phyloP scores from a whole-genome alignment of 1,139 yeast species.

The Hyphopichia wangnamkhiaoensis region DNA sequence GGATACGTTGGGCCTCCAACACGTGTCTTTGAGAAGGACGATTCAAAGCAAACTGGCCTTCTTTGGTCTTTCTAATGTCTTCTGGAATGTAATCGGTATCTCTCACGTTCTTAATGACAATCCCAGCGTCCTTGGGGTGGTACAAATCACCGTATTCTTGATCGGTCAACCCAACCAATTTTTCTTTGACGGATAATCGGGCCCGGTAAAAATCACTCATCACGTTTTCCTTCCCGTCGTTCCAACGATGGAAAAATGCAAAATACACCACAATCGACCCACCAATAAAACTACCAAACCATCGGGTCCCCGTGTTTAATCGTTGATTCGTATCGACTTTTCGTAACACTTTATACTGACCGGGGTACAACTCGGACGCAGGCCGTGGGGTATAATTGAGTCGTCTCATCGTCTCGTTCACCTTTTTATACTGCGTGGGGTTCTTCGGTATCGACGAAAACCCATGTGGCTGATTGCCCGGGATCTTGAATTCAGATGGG shows the following conservation, averaged over 20 bases:
- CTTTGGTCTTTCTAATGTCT: constrained; percentile 39
- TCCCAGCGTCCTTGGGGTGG: constrained; percentile 39
- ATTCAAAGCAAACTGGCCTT: constrained; percentile 55
- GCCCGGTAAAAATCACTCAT: constrained; percentile 67
- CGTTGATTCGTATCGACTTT: constrained; percentile 56
- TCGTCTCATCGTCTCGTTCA: constrained; percentile 71
- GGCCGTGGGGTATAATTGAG: constrained; percentile 83
- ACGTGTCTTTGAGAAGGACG: constrained; percentile 74
- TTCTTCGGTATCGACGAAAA: constrained; percentile 67
- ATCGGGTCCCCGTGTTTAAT: constrained; percentile 57
- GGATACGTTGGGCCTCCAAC: constrained; percentile 70
- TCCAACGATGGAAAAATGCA: constrained; percentile 79
- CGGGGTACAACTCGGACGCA: constrained; percentile 69
- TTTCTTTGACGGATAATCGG: constrained; percentile 57
- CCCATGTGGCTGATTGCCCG: constrained; percentile 53
- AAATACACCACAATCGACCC: constrained; percentile 54
- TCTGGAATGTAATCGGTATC: constrained; percentile 47
- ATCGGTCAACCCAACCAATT: constrained; percentile 53
- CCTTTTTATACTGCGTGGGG: constrained; percentile 68
- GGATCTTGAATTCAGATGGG: constrained; percentile 72
- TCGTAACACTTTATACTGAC: constrained; percentile 73
- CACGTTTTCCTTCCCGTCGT: constrained; percentile 78
- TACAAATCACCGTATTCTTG: constrained; percentile 66
- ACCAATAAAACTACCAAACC: constrained; percentile 50
- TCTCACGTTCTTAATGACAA: constrained; percentile 39